Evolutionary conservation across 257 asterid genomes (phyloP), one percentile per base, ranked within the genome.

Genomic region (Solanum pennellii): DNA sequence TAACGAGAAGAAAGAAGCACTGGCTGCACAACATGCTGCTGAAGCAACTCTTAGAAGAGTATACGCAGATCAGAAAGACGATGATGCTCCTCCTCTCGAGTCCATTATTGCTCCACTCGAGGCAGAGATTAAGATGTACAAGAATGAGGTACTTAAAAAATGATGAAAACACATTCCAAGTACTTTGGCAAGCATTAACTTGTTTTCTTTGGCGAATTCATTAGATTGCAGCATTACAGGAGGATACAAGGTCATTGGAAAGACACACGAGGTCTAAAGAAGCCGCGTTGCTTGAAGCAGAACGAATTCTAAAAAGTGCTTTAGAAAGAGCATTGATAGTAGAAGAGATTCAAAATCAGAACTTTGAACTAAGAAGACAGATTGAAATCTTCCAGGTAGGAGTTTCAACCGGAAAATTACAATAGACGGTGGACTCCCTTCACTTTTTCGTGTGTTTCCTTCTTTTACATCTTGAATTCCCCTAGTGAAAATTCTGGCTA

Each of bases 31-130:
- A 87, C 94, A 94, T 92, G 98, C 98, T 71, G 98, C 98, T 62
- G 98, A 96, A 91, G 92, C 95, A n/a, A 91, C 99, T 71, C 98
- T 96, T 60, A 89, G 99, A 89, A 91, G 99, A 89, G 98, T 95
- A 52, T 93, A 96, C 9, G 94, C 95, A 82, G 86, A 91, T 88
- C 96, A 95, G 74, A 95, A 94, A 86, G 98, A 96, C 42, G 94
- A 94, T 82, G 95, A 94, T 76, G 83, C 90, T 77, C 74, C 93
- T 88, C 95, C 98, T 44, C 88, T 95, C 47, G 98, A 95, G 88
- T 88, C 93, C 11, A 82, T 96, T 91, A 92, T 94, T 88, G 95
- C 98, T 76, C 98, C 99, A 68, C 94, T 96, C 23, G 99, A 96
- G 89, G 98, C 99, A 45, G 94, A 96, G 73, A 94, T 96, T 59